A percentile compares a stretch with the other conserved stretches of the same genome.
phyloP scores from a whole-genome alignment of 2,329 filamentous ascomycete species.

The Paecilomyces sp. region DNA sequence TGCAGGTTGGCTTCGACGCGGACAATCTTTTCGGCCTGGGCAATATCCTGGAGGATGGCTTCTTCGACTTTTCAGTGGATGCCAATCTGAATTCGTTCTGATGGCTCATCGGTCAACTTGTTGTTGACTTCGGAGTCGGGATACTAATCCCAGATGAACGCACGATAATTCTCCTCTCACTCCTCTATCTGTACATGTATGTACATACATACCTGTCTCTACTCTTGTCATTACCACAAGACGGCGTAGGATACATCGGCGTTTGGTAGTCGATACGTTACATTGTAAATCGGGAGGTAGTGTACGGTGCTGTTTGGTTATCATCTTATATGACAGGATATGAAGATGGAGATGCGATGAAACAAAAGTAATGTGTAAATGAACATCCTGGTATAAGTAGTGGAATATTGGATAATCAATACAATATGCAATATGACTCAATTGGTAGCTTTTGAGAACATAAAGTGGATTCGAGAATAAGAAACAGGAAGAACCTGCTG shows the following conservation, averaged over 20 bases:
- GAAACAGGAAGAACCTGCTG: too few species aligned
- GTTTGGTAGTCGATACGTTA: background rate
- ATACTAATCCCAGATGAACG: background rate
- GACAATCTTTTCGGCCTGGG: slow-evolving; percentile 23
- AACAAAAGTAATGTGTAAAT: background rate
- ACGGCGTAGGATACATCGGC: background rate
- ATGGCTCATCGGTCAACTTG: background rate
- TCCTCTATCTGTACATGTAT: background rate
- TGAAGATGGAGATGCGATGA: background rate
- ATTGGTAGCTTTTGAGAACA: too few species aligned
- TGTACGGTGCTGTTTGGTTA: background rate
- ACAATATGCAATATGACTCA: too few species aligned
- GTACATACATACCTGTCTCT: background rate
- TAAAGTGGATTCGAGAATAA: too few species aligned
- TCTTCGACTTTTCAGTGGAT: slow-evolving; percentile 14
- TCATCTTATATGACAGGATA: background rate
- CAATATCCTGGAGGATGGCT: slow-evolving; percentile 24
- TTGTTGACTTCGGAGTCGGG: background rate
- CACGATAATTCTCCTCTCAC: background rate
- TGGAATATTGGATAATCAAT: too few species aligned
- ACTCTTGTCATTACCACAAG: background rate
- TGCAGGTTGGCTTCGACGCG: slow-evolving; percentile 19
- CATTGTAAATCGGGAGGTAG: too few species aligned
- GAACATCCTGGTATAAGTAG: background rate
- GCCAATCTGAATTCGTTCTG: slow-evolving; percentile 5